Base-by-base conservation (phyloP, 176 grass and related monocot species). In the Eleusine coracana region DNA sequence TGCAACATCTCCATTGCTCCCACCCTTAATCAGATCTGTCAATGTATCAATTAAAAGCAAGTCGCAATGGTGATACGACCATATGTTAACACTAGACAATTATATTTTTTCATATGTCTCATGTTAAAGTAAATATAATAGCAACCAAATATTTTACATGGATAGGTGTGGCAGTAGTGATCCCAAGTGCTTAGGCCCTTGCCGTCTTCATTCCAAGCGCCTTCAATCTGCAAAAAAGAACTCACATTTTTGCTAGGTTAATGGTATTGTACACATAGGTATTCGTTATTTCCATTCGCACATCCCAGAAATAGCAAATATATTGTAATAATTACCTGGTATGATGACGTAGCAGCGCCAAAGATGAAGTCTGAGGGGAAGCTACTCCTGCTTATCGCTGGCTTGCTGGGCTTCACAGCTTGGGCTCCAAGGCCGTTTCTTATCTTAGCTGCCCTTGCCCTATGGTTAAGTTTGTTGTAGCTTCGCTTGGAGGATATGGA, bases 161-260 rank as follows among this genome's bases (percentile, higher is more conserved):
- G 73, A 6, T 6, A 23, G 0, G 12, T 70, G 31, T 80, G 65
- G 49, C 78, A 80, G 20, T 68, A 80, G 63, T 80, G 63, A 21
- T 80, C 77, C 77, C 77, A 80, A 23, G 8, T 68, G 77, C 78
- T 80, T 70, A 20, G 34, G 20, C 48, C 31, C 78, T 80, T 80
- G 7, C 78, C 78, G 41, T 5, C 65, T 28, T 69, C 34, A 17
- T 80, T 12, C 78, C 78, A 80, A 16, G 3, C 78, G 70, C 64
- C 63, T 38, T 69, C 78, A 39, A 80, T 68, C 77, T 80, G 25
- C 63, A 16, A 0, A 49, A 5, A 78, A 78, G 5, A 68, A n/a
- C 7, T 3, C 2, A 23, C 29, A n/a, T 49, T 31, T 48, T 6
- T 0, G 0, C 8, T 20, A 31, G 27, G 1, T 66, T 49, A 25